phyloP scores from a whole-genome alignment of 768 basidiomycete species.

The Lactifluus volemus region DNA sequence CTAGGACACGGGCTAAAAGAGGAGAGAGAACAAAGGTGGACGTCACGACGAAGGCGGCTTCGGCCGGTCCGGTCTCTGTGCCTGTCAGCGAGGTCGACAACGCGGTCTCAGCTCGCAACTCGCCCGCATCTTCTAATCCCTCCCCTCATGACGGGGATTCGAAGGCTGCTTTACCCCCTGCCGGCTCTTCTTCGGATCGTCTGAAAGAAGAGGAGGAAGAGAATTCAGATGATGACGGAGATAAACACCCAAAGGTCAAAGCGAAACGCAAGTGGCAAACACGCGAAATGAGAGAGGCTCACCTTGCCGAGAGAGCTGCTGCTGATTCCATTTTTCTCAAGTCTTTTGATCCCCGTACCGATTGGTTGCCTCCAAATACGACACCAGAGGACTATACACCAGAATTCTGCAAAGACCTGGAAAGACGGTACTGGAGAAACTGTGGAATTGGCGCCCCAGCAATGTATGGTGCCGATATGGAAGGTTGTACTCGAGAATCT shows the following conservation, averaged over 20 bases:
- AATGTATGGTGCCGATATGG: conserved; percentile 97
- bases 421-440: conserved; percentile 88
- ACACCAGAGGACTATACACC: conserved; percentile 70
- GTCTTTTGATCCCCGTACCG: conserved; percentile 57
- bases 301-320: conserved; percentile 37
- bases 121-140: background rate
- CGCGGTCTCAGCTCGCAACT: background rate
- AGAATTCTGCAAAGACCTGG: conserved; percentile 81
- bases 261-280: conserved; percentile 35
- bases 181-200: background rate
- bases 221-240: conserved; percentile 9
- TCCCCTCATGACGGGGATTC: background rate
- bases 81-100: background rate
- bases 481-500: conserved; percentile 44
- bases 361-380: conserved; percentile 78
- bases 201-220: conserved; percentile 20
- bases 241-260: conserved; percentile 29
- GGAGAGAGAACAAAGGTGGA: conserved; percentile 34
- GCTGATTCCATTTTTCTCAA: conserved; percentile 51
- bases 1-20: conserved; percentile 35
- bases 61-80: conserved; percentile 10
- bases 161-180: background rate
- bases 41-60: conserved; percentile 37
- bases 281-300: conserved; percentile 38
- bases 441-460: conserved; percentile 83